These are phyloP conservation scores for Akanthomyces muscarius DNA, from an alignment of 2,329 filamentous ascomycete genomes.

Conservation along the genomic window DNA sequence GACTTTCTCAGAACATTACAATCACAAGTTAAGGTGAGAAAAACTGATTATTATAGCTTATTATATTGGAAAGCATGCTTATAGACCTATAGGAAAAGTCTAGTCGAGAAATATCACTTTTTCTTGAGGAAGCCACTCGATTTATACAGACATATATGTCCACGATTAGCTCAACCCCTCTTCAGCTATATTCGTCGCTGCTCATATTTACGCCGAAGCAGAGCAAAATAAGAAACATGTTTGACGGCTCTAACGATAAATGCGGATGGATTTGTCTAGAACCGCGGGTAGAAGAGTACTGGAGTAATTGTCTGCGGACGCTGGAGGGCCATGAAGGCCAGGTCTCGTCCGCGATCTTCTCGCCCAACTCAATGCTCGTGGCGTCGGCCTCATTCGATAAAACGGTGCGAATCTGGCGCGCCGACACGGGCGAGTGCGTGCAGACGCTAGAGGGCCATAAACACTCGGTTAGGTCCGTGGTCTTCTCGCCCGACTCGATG, in stretches of 20 bases:
- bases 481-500: constrained; percentile 6
- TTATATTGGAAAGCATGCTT: neutral
- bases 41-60: too few relatives aligned
- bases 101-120: neutral
- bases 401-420: too few relatives aligned
- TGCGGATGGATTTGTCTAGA: neutral
- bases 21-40: neutral
- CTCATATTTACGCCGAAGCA: constrained; percentile 4
- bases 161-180: neutral
- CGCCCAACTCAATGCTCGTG: constrained; percentile 21
- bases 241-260: neutral
- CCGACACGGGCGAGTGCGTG: neutral
- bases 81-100: neutral
- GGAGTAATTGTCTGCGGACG: neutral
- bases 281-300: neutral
- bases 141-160: neutral
- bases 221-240: neutral
- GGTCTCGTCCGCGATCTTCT: neutral
- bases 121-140: neutral
- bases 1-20: neutral
- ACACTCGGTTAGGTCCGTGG: neutral
- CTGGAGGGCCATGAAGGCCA: neutral
- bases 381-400: neutral
- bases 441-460: neutral
- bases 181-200: constrained; percentile 6